phyloP scores from a whole-genome alignment of 805 yeast species.

The Ascoidea rubescens region DNA sequence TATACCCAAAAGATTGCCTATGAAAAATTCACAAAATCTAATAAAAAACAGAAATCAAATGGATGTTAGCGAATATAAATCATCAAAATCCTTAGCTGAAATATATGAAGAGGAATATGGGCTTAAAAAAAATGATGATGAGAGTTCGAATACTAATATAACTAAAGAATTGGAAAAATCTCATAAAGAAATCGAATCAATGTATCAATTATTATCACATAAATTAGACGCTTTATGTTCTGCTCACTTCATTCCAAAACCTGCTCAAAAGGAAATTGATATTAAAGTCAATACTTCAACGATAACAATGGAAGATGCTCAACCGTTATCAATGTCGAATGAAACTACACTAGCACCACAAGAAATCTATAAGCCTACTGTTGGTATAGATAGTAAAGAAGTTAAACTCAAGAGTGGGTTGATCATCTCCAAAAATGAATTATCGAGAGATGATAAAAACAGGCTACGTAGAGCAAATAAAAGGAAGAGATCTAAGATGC shows the following conservation, averaged over 20 bases:
- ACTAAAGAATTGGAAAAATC: conserved; percentile 54
- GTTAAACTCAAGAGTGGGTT: conserved; percentile 65
- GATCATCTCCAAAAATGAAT: conserved; percentile 68
- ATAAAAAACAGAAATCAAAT: conserved; percentile 34
- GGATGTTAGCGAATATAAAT: conserved; percentile 59
- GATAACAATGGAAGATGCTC: conserved; percentile 90
- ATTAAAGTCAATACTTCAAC: conserved; percentile 76
- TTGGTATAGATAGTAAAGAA: conserved; percentile 37
- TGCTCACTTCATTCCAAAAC: conserved; percentile 91
- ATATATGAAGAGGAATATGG: conserved; percentile 80
- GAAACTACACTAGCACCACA: conserved; percentile 85
- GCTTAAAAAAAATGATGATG: no score
- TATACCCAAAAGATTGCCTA: conserved; percentile 61
- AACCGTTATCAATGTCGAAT: conserved; percentile 69
- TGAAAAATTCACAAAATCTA: conserved; percentile 45
- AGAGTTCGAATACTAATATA: no score
- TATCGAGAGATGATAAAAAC: conserved; percentile 74
- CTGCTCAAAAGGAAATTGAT: conserved; percentile 64
- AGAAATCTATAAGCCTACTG: conserved; percentile 55
- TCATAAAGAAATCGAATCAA: conserved; percentile 62
- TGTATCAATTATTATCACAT: conserved; percentile 49
- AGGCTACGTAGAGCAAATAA: conserved; percentile 78
- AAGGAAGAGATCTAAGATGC: conserved; percentile 62
- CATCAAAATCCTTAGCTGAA: conserved; percentile 81
- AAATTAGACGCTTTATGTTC: conserved; percentile 82